A percentile compares a stretch with the other conserved stretches of the same genome.
phyloP scores from a whole-genome alignment of 1,284 basidiomycete genomes.

The Austroboletus rostrupii region DNA sequence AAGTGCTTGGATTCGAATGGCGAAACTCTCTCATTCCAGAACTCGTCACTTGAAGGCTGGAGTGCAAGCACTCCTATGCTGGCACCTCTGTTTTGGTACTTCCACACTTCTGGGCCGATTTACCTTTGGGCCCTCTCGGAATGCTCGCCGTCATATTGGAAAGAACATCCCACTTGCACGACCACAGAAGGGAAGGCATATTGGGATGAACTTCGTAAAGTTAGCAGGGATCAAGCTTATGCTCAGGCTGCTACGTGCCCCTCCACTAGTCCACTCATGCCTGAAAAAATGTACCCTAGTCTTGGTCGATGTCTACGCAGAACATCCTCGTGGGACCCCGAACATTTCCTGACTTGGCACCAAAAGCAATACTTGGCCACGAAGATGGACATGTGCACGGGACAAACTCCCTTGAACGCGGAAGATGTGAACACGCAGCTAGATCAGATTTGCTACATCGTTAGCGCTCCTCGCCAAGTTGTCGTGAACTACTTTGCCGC shows the following conservation, averaged over 20 bases:
- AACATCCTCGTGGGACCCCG: constrained; percentile 52
- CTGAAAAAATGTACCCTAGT: constrained; percentile 24
- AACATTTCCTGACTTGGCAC: constrained; percentile 62
- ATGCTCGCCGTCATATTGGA: constrained; percentile 51
- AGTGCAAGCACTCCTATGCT: constrained; percentile 38
- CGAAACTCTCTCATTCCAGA: constrained; percentile 46
- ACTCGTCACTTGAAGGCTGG: constrained; percentile 41
- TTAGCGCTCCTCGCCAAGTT: constrained; percentile 51
- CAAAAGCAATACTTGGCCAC: constrained; percentile 61
- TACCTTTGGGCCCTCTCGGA: constrained; percentile 56
- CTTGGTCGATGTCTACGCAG: constrained; percentile 48
- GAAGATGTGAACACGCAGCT: constrained; percentile 40
- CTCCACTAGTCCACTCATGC: constrained; percentile 18
- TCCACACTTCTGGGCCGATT: constrained; percentile 50
- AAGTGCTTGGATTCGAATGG: constrained; percentile 39
- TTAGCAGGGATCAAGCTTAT: constrained; percentile 36
- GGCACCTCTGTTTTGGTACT: constrained; percentile 60
- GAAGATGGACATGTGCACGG: constrained; percentile 41
- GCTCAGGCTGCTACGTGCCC: constrained; percentile 19
- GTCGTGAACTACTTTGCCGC: constrained; percentile 45
- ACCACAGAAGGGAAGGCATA: constrained; percentile 40
- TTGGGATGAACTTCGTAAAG: constrained; percentile 55
- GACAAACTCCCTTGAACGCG: constrained; percentile 49
- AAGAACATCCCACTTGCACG: constrained; percentile 38
- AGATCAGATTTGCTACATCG: constrained; percentile 47